These are phyloP conservation scores for Artomyces pyxidatus DNA, from an alignment of 768 basidiomycete species.

Conservation along the genomic window DNA sequence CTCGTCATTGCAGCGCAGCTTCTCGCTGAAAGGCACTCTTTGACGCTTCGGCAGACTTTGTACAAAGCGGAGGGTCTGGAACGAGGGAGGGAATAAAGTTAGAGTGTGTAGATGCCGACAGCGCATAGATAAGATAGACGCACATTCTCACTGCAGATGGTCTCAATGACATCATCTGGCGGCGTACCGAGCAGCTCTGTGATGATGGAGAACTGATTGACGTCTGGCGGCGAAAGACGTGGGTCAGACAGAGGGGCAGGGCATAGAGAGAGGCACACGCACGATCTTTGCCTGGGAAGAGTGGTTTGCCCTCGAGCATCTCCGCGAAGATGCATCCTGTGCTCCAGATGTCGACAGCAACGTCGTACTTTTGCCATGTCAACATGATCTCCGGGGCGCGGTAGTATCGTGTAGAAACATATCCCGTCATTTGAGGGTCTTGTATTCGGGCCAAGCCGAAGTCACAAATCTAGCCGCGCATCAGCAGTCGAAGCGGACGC, in stretches of 20 bases:
- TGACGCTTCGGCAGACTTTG: constrained; percentile 95
- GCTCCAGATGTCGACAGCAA: constrained; percentile 99
- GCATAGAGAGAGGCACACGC: constrained; percentile 31
- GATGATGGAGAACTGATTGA: constrained; percentile 99
- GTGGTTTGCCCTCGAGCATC: constrained; percentile 97
- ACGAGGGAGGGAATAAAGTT: constrained; percentile 3
- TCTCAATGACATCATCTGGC: constrained; percentile 98
- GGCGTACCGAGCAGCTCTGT: constrained; percentile 98
- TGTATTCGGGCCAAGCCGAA: constrained; percentile 98
- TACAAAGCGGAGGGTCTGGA: constrained; percentile 95
- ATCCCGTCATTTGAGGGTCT: constrained; percentile 99
- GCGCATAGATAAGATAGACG: constrained; percentile 20
- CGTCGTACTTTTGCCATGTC: constrained; percentile 99
- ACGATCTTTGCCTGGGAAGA: constrained; percentile 99
- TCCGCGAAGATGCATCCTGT: constrained; percentile 99
- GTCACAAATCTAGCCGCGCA: constrained; percentile 75
- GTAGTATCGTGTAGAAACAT: constrained; percentile 98
- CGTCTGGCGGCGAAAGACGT: constrained; percentile 50
- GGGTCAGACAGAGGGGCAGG: background rate
- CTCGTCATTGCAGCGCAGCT: constrained; percentile 81
- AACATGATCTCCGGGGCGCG: constrained; percentile 99
- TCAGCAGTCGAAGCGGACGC: constrained; percentile 8
- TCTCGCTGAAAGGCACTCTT: constrained; percentile 90
- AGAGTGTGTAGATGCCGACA: constrained; percentile 1
- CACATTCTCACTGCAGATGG: constrained; percentile 96